A percentile compares a stretch with the other conserved stretches of the same genome.
phyloP scores from a whole-genome alignment of 805 yeast genomes.

The Wickerhamiella lipophila region DNA sequence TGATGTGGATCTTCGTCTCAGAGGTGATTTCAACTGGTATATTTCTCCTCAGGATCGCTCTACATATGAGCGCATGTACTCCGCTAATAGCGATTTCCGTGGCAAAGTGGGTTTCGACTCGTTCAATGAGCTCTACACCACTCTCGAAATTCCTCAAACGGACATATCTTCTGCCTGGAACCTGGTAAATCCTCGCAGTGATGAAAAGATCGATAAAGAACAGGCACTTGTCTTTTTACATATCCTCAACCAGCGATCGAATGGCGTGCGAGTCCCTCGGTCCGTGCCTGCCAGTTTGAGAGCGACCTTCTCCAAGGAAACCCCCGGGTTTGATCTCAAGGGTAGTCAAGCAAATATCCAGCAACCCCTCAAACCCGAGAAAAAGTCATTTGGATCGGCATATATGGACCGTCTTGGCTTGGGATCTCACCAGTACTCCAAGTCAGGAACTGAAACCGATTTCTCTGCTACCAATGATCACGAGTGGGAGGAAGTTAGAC shows the following conservation, averaged over 20 bases:
- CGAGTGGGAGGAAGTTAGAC: conserved; percentile 85
- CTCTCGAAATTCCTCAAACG: conserved; percentile 63
- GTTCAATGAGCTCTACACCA: conserved; percentile 51
- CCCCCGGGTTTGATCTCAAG: conserved; percentile 44
- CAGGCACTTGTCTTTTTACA: conserved; percentile 83
- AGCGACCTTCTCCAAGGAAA: conserved; percentile 81
- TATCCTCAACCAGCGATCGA: conserved; percentile 78
- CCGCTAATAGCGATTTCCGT: conserved; percentile 57
- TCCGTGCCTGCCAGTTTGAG: conserved; percentile 89
- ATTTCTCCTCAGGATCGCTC: conserved; percentile 77
- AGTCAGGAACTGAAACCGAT: conserved; percentile 41
- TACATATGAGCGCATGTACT: conserved; percentile 66
- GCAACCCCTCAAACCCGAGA: conserved; percentile 14
- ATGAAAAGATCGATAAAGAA: conserved; percentile 82
- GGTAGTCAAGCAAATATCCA: conserved; percentile 40
- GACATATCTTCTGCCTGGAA: conserved; percentile 91
- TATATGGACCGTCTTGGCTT: conserved; percentile 32
- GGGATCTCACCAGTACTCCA: conserved; percentile 31
- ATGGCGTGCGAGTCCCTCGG: conserved; percentile 74
- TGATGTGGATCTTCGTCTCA: conserved; percentile 51
- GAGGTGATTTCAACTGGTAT: conserved; percentile 86
- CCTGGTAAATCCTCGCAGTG: conserved; percentile 79
- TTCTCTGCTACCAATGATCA: conserved; percentile 44
- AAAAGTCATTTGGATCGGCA: conserved; percentile 25
- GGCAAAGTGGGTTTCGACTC: conserved; percentile 73